A percentile compares a stretch with the other conserved stretches of the same genome.
Conservation (phyloP, 257 asterid genomes). For the Nicotiana tabacum region DNA sequence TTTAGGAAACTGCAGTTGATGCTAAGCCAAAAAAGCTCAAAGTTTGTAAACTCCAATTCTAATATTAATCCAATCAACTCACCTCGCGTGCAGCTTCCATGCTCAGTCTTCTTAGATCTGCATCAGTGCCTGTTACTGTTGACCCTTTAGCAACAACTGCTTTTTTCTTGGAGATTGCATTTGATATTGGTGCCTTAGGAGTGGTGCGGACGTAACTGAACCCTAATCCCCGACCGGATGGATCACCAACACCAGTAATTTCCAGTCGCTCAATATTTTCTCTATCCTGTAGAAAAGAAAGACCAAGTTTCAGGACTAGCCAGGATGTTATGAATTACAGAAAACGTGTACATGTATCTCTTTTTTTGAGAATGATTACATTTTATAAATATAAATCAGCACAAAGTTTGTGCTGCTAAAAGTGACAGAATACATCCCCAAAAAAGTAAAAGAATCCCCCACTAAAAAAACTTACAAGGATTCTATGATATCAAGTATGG, state of each 20-base stretch:
- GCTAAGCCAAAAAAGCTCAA: background rate
- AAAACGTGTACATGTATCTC: background rate
- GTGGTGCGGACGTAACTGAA: constrained; percentile 90
- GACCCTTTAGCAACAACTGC: constrained; percentile 78
- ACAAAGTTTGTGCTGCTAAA: too few species aligned
- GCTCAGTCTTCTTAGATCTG: constrained; percentile 97
- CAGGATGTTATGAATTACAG: background rate
- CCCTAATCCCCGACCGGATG: constrained; percentile 98
- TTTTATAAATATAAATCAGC: too few species aligned
- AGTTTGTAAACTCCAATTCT: background rate
- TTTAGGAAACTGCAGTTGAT: background rate
- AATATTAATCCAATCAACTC: constrained; percentile 19
- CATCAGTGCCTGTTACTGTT: constrained; percentile 98
- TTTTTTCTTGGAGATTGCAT: constrained; percentile 75
- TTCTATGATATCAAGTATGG: too few species aligned
- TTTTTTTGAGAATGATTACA: too few species aligned
- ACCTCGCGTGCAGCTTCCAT: constrained; percentile 99
- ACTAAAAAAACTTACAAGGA: too few species aligned
- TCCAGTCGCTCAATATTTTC: constrained; percentile 95
- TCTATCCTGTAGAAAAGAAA: constrained; percentile 53
- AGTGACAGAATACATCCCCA: too few species aligned
- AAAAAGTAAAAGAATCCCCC: too few species aligned
- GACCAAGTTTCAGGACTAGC: background rate
- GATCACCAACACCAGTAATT: constrained; percentile 98
- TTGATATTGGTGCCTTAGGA: constrained; percentile 85